A percentile compares a stretch with the other conserved stretches of the same genome.
Conservation (phyloP, 78 protist genomes). For the Dictyostelium firmibasis region DNA sequence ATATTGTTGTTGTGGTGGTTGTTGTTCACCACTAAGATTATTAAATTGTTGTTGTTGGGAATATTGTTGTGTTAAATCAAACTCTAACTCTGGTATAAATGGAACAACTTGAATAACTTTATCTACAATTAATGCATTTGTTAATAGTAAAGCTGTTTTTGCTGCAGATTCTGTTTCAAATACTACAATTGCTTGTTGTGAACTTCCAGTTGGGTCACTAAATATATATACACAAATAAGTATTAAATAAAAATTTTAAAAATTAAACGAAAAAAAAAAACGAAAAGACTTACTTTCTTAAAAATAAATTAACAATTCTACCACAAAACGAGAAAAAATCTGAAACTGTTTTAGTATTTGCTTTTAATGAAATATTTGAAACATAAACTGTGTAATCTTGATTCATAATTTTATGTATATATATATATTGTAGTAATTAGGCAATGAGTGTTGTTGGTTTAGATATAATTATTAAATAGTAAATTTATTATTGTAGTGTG, state of each 20-base stretch:
- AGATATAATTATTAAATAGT: neutral
- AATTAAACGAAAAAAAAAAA: neutral
- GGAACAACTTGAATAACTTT: conserved; percentile 72
- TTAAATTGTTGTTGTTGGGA: neutral
- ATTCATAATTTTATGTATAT: neutral
- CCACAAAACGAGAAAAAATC: conserved; percentile 86
- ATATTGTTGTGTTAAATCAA: neutral
- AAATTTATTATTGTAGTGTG: neutral
- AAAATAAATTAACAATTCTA: conserved; percentile 45
- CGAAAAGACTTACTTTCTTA: conserved; percentile 40
- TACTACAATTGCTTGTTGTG: conserved; percentile 73
- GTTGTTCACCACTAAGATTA: neutral
- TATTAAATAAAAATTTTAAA: neutral
- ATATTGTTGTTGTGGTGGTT: neutral
- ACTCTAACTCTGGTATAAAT: conserved; percentile 16
- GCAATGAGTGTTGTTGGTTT: neutral
- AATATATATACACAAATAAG: neutral
- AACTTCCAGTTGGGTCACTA: neutral
- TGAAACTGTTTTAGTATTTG: conserved; percentile 44
- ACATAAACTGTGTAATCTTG: conserved; percentile 52
- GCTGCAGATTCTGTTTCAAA: conserved; percentile 82
- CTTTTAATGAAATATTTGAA: conserved; percentile 70
- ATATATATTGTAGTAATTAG: neutral
- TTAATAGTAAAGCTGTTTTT: conserved; percentile 81
- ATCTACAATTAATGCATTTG: conserved; percentile 85